Evolutionary conservation across 352 stramenopile species (phyloP), one percentile per base, ranked within the genome.

Genomic region (Peronosclerospora sorghi): DNA sequence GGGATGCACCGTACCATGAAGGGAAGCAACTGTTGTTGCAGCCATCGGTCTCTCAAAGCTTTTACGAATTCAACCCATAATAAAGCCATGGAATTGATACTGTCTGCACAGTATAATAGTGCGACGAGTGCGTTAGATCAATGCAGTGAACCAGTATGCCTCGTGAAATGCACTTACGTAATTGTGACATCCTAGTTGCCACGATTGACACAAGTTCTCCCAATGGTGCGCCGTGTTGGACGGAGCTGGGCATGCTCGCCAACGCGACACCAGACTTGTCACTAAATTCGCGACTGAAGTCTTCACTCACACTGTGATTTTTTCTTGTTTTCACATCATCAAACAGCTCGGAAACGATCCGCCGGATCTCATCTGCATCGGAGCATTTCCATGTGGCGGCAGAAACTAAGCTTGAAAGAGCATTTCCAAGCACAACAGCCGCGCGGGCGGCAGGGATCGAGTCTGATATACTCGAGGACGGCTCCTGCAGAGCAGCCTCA

Each of bases 1-100:
- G 6, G n/a, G 6, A 26, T 26, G 30, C 7, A 30, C 35, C 58
- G 19, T 49, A 90, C 77, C 64, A 87, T 75, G n/a, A 73, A 73
- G 9, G 78, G 75, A 29, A 91, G 66, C 14, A 88, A 42, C 21
- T 61, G 62, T 18, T 82, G 68, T 37, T 79, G 59, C 27, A 70
- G 82, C 71, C 71, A 88, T 29, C 68, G 56, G 32, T 91, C 73
- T 24, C 78, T 60, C 20, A 91, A 41, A 1, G 56, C 56, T 42
- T 85, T 87, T 19, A 91, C 74, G 61, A 91, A 88, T 48, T 91
- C 75, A 13, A 88, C 73, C 78, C 78, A 91, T 27, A 91, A 39
- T 15, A 86, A 49, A 3, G 69, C 79, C 73, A 88, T 86, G 2
- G 68, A 71, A 35, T 82, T 80, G 10, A 91, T 59, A 0, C 73